Base-by-base conservation (phyloP, 176 grass and related monocot genomes). In the Phoenix dactylifera region DNA sequence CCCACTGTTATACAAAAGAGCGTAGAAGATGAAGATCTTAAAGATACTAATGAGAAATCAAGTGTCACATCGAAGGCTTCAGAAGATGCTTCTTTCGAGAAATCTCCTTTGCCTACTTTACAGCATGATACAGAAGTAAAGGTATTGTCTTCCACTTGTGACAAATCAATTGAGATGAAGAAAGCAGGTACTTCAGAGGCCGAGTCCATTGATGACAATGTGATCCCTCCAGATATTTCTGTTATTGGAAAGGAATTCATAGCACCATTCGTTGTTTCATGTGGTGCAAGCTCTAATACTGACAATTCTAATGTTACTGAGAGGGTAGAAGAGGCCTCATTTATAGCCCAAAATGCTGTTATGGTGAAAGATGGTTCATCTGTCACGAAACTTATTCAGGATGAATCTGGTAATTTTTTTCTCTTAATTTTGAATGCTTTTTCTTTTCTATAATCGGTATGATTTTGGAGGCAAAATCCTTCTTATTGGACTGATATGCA, bases 381-480 rank as follows among this genome's bases (percentile, higher is more conserved):
- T 51, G 60, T 48, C 52, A 78, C 7, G 30, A 73, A 74, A 51
- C 49, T 35, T 55, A 63, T 67, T 55, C 28, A 69, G 50, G 71
- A 83, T 82, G 81, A 83, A 69, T 62, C 73, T 77, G 84, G 88
- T 98, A 64, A 62, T 28, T 57, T 54, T 72, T 22, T 58, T 67
- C 30, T 72, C 66, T 63, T 25, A 39, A 44, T 44, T 35, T 22
- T 16, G 14, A 22, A 65, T 55, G 15, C 54, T 26, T 24, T 74
- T 57, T 52, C 17, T 61, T 74, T 18, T 61, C 16, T 58, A 26
- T 48, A 50, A 0, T 44, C 12, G 35, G 35, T 44, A 14, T 44
- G 35, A 44, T 44, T 44, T 44, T 44, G 35, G 35, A 44, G 9
- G 35, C 35, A 44, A 44, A 44, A 44, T 44, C 35, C 35, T 35